Base-by-base conservation (phyloP, 768 basidiomycete species). In the Pulveroboletus ravenelii region DNA sequence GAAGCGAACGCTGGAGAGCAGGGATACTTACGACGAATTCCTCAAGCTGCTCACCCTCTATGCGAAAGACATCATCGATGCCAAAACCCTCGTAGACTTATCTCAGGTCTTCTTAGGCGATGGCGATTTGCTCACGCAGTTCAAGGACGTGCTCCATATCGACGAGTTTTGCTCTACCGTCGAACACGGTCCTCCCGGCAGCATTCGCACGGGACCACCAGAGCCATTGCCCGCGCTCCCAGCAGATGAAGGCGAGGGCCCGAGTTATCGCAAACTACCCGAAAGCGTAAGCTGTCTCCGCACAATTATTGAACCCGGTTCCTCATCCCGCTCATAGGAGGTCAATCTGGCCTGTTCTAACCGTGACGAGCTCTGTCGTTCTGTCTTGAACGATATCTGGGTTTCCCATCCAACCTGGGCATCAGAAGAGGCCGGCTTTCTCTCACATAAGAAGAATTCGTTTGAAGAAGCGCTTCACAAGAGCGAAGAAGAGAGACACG, bases 381-480 rank as follows among this genome's bases (percentile, higher is more conserved):
- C 92, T 27, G 93, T 99, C 27, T 79, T 99, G 41, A 99, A 99
- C 64, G 94, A 98, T 63, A 82, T 87, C 57, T 98, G 96, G 95
- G 93, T 98, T 10, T 96, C 95, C 13, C 95, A 98, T 67, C 95
- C 96, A 3, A 95, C 93, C 1, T 96, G 93, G 91, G 93, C 93
- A 9, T 94, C 93, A 18, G 95, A 98, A 65, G 93, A 95, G 64
- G 82, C 93, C 1, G 93, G 91, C 10, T 96, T 96, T 60, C 81
- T 92, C 55, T 78, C 94, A 6, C 91, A 97, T 69, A 95, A 96
- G 76, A 97, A 97, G 75, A 99, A 97, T 64, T 78, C 82, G 6
- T 97, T 88, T 66, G 96, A 99, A 68, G 95, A 97, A 62, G 89
- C 90, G 0, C 75, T 98, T 50, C 93, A 98, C 73, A 92, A 92